Evolutionary conservation across 1,284 basidiomycete genomes (phyloP).

Genomic region (Ceraceosorus bombacis): DNA sequence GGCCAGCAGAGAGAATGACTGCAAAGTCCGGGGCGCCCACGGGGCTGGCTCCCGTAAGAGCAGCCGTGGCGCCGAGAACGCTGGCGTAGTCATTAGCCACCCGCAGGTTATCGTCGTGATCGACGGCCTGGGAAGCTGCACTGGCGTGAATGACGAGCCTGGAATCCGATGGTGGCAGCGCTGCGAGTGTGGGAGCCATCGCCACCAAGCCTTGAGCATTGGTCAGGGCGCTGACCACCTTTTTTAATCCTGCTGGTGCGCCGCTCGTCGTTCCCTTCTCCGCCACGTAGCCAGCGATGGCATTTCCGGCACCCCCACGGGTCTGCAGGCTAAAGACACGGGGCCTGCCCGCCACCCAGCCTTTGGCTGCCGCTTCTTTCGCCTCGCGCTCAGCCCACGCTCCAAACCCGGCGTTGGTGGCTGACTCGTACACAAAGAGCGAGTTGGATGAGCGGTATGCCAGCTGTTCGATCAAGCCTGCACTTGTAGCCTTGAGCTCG

Average conservation of each 20-base stretch:
- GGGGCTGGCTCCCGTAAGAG: conserved; percentile 23
- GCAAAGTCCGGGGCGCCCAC: conserved; percentile 18
- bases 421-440: conserved; percentile 47
- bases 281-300: conserved; percentile 43
- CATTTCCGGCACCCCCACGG: conserved; percentile 58
- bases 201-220: conserved; percentile 41
- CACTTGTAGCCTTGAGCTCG: conserved; percentile 22
- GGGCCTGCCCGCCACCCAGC: conserved; percentile 27
- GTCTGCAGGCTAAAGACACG: conserved; percentile 46
- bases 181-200: conserved; percentile 43
- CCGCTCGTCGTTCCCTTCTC: conserved; percentile 25
- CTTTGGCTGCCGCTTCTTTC: conserved; percentile 17
- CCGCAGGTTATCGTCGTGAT: conserved; percentile 15
- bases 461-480: conserved; percentile 37
- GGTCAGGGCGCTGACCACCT: conserved; percentile 40
- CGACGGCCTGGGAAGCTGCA: conserved; percentile 34
- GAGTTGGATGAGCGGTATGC: conserved; percentile 39
- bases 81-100: conserved; percentile 46
- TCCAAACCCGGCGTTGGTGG: conserved; percentile 40
- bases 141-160: conserved; percentile 46
- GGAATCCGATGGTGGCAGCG: conserved; percentile 19
- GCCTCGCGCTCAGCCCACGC: conserved; percentile 38
- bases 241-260: conserved; percentile 18
- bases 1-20: conserved; percentile 38
- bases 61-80: conserved; percentile 36